Evolutionary conservation across 2,329 filamentous ascomycete species (phyloP), one percentile per base, ranked within the genome.

Genomic region (Chaetothyriales sp.): DNA sequence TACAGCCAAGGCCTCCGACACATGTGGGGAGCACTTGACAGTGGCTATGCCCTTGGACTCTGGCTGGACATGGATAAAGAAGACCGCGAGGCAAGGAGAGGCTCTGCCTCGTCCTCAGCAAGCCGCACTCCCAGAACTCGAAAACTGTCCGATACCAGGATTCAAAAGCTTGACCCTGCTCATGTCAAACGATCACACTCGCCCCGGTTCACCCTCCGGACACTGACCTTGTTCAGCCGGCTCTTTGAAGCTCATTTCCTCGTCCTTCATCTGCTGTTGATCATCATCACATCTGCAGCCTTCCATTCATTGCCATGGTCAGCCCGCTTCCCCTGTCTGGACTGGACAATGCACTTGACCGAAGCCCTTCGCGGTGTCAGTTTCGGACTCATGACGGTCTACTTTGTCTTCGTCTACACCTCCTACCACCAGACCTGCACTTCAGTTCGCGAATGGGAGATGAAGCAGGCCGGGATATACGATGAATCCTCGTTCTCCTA

Each of bases 231-330:
- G 28, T 73, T 75, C 61, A 79, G 83, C 61, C 77, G 83, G 18
- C 68, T 86, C n/a, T 86, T 83, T 59, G 82, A 86, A 63, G 82
- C 82, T 0, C 82, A 86, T 63, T 85, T 85, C 62, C 68, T 86
- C 20, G 81, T 82, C 0, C 73, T 80, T 15, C 82, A 86, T 59
- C 79, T 79, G 68, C 77, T 76, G 5, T 76, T 84, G 45, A 69
- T 84, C 25, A 71, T 85, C 22, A 59, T 84, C 44, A 73, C 78
- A 1, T 82, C 80, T 0, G 75, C 77, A 0, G 59, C 84, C 3
- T 85, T 80, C 63, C 67, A 73, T 42, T 72, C 73, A 60, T 67
- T 78, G 28, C 75, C 12, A 70, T 43, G 73, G 80, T 57, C 26
- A 26, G 18, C 46, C 20, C 67, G 75, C 47, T n/a, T 56, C 46